Evolutionary conservation across 768 basidiomycete genomes (phyloP).

Genomic region (Hysterangium stoloniferum): DNA sequence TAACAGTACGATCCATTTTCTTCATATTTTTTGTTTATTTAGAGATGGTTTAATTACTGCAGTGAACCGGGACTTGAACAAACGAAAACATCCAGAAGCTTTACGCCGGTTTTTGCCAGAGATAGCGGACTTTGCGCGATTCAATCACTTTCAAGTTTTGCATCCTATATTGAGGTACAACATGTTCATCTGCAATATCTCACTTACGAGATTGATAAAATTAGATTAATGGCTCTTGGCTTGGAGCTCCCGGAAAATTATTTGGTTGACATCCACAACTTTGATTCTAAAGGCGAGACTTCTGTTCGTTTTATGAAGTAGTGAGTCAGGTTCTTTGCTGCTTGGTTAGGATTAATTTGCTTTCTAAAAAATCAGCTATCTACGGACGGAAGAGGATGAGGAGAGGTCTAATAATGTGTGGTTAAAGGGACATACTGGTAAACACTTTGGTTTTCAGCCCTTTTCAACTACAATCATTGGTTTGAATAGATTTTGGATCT

Average conservation of each 20-base stretch:
- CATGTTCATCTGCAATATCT: not conserved
- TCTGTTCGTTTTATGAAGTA: slow-evolving; percentile 62
- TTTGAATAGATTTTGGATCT: slow-evolving; percentile 24
- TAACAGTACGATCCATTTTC: slow-evolving; percentile 26
- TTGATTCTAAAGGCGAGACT: slow-evolving; percentile 30
- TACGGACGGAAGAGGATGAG: slow-evolving; percentile 27
- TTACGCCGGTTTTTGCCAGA: slow-evolving; percentile 47
- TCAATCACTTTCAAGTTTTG: slow-evolving; percentile 46
- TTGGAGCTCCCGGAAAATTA: slow-evolving; percentile 49
- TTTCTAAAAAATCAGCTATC: slow-evolving; percentile 20
- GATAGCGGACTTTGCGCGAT: slow-evolving; percentile 40
- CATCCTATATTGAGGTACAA: slow-evolving; percentile 16
- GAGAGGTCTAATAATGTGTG: slow-evolving; percentile 23
- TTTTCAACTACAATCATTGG: not conserved
- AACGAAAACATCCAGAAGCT: slow-evolving; percentile 40
- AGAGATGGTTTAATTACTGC: not conserved
- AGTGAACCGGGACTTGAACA: slow-evolving; percentile 47
- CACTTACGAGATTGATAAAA: slow-evolving; percentile 16
- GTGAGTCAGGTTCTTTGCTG: slow-evolving; percentile 24
- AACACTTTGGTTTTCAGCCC: not conserved
- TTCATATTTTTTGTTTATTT: not conserved
- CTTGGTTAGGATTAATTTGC: not conserved
- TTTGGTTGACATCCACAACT: slow-evolving; percentile 41
- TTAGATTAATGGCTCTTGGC: slow-evolving; percentile 42
- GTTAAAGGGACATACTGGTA: slow-evolving; percentile 33